Conservation (phyloP, 164 flowering plant genomes). For the Echeveria elegans region DNA sequence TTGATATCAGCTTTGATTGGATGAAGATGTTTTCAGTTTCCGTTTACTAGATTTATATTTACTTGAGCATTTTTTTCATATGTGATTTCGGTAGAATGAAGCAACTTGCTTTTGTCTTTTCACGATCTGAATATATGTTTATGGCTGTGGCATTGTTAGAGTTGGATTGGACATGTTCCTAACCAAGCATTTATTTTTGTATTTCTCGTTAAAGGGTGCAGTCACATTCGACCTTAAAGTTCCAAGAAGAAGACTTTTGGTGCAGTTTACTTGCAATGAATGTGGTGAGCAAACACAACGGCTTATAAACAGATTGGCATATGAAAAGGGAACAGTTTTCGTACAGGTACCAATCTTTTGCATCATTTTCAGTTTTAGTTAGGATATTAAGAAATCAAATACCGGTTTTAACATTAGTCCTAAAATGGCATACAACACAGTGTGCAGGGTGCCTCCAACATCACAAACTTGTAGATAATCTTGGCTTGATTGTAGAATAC, state of each 20-base stretch:
- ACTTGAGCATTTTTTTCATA: no score
- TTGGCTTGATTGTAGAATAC: conserved; percentile 80
- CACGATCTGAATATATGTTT: background rate
- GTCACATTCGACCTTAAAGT: conserved; percentile 45
- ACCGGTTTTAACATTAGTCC: background rate
- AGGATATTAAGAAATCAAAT: background rate
- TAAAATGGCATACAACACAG: conserved; percentile 31
- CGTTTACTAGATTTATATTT: no score
- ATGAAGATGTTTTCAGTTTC: background rate
- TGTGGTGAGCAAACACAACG: conserved; percentile 76
- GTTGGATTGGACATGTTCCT: background rate
- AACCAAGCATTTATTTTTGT: background rate
- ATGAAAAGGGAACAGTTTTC: conserved; percentile 76
- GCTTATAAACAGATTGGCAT: conserved; percentile 70
- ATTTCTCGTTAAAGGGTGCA: conserved; percentile 30
- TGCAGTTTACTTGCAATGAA: conserved; percentile 62
- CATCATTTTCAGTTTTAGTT: background rate
- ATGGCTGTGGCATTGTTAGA: background rate
- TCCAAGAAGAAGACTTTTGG: conserved; percentile 75
- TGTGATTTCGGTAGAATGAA: no score
- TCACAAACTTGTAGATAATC: conserved; percentile 92
- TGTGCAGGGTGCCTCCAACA: conserved; percentile 86
- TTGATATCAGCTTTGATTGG: background rate
- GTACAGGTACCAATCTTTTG: conserved; percentile 52
- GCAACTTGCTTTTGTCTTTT: no score